These are phyloP conservation scores for Erodium texanum DNA, from an alignment of 441 rosid genomes.

Conservation along the genomic window DNA sequence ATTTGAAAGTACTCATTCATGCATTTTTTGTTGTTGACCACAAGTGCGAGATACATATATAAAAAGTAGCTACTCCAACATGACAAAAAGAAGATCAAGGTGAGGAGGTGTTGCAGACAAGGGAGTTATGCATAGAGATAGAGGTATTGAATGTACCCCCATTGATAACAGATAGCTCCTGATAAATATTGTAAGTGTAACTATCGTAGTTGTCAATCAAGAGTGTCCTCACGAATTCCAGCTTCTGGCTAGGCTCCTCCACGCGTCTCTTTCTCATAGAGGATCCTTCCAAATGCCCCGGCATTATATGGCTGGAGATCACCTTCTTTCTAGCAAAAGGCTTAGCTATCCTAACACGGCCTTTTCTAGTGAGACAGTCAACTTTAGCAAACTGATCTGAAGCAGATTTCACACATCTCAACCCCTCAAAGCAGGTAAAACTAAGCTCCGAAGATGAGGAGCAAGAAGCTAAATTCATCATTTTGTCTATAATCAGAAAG, in stretches of 20 bases:
- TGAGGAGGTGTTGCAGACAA: not conserved
- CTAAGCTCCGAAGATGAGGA: conserved; percentile 34
- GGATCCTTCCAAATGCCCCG: conserved; percentile 48
- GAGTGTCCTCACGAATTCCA: conserved; percentile 72
- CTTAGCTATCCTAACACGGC: conserved; percentile 22
- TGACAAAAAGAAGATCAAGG: no score
- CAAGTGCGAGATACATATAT: not conserved
- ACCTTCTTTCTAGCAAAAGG: conserved; percentile 25
- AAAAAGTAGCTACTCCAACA: not conserved
- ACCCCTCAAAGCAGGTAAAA: conserved; percentile 34
- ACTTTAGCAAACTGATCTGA: conserved; percentile 25
- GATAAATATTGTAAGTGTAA: conserved; percentile 85
- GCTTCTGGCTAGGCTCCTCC: conserved; percentile 36
- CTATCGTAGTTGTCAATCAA: conserved; percentile 93
- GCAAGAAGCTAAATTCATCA: conserved; percentile 36
- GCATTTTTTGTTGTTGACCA: not conserved
- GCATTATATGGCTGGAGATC: conserved; percentile 36
- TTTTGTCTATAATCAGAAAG: conserved; percentile 10
- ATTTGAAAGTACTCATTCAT: not conserved
- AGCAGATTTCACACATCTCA: conserved; percentile 20
- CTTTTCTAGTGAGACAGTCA: conserved; percentile 27
- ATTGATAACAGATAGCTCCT: conserved; percentile 67
- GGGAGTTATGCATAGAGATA: not conserved
- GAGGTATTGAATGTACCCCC: conserved; percentile 44
- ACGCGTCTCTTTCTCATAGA: conserved; percentile 31